Conservation (phyloP, 768 basidiomycete genomes). For the Suillus subalutaceus region DNA sequence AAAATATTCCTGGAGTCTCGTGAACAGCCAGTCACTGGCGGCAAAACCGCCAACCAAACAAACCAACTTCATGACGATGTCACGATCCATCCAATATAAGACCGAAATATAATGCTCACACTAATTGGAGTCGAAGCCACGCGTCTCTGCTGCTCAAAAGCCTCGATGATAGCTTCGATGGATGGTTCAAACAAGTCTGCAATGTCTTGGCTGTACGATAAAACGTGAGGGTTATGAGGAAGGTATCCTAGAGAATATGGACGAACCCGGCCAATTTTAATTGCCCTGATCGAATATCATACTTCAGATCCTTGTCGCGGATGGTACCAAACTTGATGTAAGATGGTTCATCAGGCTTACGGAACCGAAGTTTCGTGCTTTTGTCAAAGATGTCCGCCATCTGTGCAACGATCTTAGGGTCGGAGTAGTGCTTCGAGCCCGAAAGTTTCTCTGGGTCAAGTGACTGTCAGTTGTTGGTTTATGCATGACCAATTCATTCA, state of each 20-base stretch:
- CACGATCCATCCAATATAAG: not conserved
- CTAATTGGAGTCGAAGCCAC: conserved; percentile 26
- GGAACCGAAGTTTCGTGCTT: conserved; percentile 43
- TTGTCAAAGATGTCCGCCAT: conserved; percentile 40
- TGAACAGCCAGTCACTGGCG: conserved; percentile 49
- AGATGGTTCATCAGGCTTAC: conserved; percentile 32
- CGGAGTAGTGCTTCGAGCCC: conserved; percentile 28
- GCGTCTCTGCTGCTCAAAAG: conserved; percentile 33
- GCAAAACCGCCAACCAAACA: conserved; percentile 57
- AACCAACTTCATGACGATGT: conserved; percentile 27
- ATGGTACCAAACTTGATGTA: conserved; percentile 43
- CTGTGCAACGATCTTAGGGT: conserved; percentile 31
- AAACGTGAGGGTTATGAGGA: not conserved
- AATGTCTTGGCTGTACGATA: conserved; percentile 34
- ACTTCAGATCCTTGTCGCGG: conserved; percentile 35
- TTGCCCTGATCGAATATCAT: conserved; percentile 40
- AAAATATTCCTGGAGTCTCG: conserved; percentile 40
- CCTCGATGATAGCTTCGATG: conserved; percentile 36
- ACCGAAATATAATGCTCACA: conserved; percentile 21
- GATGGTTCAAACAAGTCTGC: conserved; percentile 47
- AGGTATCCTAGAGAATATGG: not conserved
- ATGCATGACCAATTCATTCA: too few relatives aligned
- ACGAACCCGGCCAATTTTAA: conserved; percentile 40
- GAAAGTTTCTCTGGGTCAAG: conserved; percentile 28
- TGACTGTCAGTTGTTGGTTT: not conserved